Evolutionary conservation across 73 alveolate genomes (phyloP), one percentile per base, ranked within the genome.

Genomic region (Diophrys sp.): DNA sequence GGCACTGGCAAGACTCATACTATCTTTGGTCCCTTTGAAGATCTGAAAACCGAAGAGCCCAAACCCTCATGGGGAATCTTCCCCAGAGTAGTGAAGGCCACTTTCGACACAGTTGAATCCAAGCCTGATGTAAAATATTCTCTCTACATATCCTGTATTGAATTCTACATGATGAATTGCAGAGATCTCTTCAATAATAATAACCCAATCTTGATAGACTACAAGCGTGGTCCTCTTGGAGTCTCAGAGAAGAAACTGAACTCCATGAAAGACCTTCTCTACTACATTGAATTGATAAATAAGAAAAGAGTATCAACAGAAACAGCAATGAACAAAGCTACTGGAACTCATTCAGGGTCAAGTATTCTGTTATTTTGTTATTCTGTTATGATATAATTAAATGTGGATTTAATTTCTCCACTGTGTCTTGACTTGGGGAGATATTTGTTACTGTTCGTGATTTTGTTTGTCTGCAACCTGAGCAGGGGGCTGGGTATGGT

Each of bases 1-100:
- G 31, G 54, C 5, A 68, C 54, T 2, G 75, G 75, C 18, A 68
- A 68, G 54, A 25, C 75, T 2, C 54, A 68, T 31, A 68, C 75
- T 31, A 18, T 68, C 24, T 31, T 23, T 25, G 75, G 75, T n/a
- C 1, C 75, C n/a, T 44, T 11, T 5, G n/a, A 5, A 11, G 5
- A 5, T 5, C 62, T 44, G n/a, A 44, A 44, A 44, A 5, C 62
- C 62, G 62, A 44, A 11, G 5, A 5, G 18, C 62, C 62, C 18
- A 18, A 44, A 11, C 5, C 62, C 18, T 5, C 5, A 18, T 44
- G 62, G 62, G 62, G 62, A 18, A 11, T 44, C n/a, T 18, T 44
- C 18, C 62, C 62, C 18, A 44, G 62, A 18, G 18, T 18, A 11
- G 18, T 18, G 5, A 18, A 44, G 5, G 5, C 5, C n/a, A 44